These are phyloP conservation scores for Mycena alexandri DNA, from an alignment of 768 basidiomycete species.

Conservation along the genomic window DNA sequence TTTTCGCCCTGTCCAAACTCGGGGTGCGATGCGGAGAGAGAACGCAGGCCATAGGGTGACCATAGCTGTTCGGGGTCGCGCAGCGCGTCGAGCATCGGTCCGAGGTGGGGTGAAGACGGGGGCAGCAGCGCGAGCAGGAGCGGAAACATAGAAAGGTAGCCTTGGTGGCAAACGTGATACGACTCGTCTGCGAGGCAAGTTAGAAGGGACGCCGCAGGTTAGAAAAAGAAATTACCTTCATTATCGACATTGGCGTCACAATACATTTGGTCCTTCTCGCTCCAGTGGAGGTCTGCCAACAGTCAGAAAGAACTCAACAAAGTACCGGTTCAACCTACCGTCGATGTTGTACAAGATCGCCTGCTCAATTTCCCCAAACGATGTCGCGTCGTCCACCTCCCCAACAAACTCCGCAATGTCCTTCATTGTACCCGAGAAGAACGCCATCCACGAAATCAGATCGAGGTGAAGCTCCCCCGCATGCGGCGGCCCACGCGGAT, in stretches of 20 bases:
- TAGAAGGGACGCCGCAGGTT: neutral
- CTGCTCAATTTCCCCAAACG: conserved; percentile 81
- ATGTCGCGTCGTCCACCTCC: conserved; percentile 84
- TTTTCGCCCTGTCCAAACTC: conserved; percentile 94
- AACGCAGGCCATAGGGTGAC: conserved; percentile 92
- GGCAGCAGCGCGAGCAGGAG: conserved; percentile 87
- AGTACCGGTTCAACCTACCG: conserved; percentile 57
- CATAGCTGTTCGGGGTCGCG: conserved; percentile 88
- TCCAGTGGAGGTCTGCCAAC: conserved; percentile 90
- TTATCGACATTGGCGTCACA: conserved; percentile 90
- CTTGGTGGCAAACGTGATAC: conserved; percentile 89
- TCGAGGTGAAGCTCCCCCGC: conserved; percentile 94
- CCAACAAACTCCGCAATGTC: conserved; percentile 90
- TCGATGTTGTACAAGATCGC: conserved; percentile 89
- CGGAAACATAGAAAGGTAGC: conserved; percentile 95
- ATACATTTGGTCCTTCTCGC: conserved; percentile 89
- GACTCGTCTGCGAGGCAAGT: conserved; percentile 78
- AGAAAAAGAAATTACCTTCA: conserved; percentile 67
- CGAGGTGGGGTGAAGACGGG: conserved; percentile 82
- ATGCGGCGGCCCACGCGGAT: conserved; percentile 91
- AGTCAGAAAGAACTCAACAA: neutral
- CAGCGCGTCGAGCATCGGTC: conserved; percentile 83
- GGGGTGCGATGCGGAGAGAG: conserved; percentile 88
- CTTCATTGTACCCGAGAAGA: conserved; percentile 94
- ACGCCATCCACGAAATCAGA: conserved; percentile 96